phyloP scores from a whole-genome alignment of 306 rosid species.

The Dalbergia oliveri region DNA sequence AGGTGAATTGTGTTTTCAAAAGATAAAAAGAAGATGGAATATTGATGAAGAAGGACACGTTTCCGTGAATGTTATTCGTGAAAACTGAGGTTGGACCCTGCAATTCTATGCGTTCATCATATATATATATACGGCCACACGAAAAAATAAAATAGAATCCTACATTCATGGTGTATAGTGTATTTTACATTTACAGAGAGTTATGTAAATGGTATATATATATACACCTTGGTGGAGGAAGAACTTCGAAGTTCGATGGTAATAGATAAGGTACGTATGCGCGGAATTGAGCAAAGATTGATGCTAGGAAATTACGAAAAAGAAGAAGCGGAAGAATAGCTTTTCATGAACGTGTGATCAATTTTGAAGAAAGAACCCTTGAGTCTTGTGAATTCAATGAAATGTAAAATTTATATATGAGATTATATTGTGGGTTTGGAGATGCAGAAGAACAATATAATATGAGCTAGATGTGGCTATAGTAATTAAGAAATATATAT shows the following conservation, averaged over 20 bases:
- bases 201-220: too few relatives aligned
- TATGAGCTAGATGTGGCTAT: background rate
- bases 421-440: background rate
- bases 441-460: background rate
- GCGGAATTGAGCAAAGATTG: background rate
- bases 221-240: too few relatives aligned
- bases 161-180: background rate
- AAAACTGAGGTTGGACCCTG: background rate
- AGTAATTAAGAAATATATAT: background rate
- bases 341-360: background rate
- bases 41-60: background rate
- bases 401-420: background rate
- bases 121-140: background rate
- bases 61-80: background rate
- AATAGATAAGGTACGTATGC: too few relatives aligned
- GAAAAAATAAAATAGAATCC: background rate
- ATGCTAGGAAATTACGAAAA: background rate
- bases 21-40: background rate
- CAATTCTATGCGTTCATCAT: background rate
- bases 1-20: background rate
- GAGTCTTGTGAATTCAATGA: background rate
- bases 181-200: too few relatives aligned
- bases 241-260: too few relatives aligned
- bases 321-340: background rate
- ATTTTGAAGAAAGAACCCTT: background rate